Evolutionary conservation across 768 basidiomycete species (phyloP), one percentile per base, ranked within the genome.

Genomic region (Phlebiopsis flavidoalba): DNA sequence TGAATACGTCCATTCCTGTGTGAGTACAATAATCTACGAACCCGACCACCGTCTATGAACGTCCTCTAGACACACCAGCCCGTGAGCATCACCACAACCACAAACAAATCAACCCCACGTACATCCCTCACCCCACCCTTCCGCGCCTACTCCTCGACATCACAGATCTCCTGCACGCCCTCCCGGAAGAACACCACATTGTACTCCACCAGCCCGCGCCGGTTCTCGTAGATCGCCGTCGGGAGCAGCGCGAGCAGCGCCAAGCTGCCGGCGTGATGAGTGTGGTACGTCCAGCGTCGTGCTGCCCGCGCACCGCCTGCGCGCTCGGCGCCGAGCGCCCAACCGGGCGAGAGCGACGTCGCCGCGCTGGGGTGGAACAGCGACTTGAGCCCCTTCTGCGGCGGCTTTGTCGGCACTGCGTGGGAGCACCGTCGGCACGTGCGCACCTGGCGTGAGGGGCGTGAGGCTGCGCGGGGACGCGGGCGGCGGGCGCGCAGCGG

Each of bases 111-210:
- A 50, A 6, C 26, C 26, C 26, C 26, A 31, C 26, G 3, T n/a
- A 2, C 26, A 31, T 6, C 24, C 1, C 8, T 60, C 47, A 61
- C 15, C 50, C 59, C 8, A 51, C 60, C n/a, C 24, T 60, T 54
- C 53, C 74, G 62, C 58, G 66, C 67, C 67, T 90, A 87, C 63
- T 77, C 80, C 69, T 93, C 91, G 8, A 91, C 83, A 53, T 85
- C 82, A 65, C 87, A 88, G 46, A 95, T 91, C 73, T 92, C 89
- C 71, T 88, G 83, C 53, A 92, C 82, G 0, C 93, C 93, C 70
- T 86, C 87, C 66, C 93, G 74, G 70, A 95, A 89, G 72, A 86
- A 92, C 40, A 91, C 87, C 2, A 94, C 87, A 67, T 95, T 95
- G 73, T 88, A 93, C 69, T 95, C 93, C 33, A 95, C 77, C 50